phyloP scores from a whole-genome alignment of 306 rosid species.

The Sindora glabra region DNA sequence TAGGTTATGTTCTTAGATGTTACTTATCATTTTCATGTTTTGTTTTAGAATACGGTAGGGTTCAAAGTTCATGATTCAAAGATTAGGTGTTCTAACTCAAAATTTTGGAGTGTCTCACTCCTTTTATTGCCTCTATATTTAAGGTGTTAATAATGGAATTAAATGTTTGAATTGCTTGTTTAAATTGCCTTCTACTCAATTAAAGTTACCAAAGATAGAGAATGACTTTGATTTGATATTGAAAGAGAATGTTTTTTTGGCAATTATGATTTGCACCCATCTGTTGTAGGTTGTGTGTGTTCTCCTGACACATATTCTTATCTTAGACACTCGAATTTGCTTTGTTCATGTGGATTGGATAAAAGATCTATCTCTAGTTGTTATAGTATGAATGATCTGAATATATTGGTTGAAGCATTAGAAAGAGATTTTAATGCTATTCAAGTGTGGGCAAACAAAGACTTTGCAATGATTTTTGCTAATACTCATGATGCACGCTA shows the following conservation, averaged over 20 bases:
- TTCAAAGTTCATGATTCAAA: no score
- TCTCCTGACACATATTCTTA: conserved; percentile 78
- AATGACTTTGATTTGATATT: conserved; percentile 66
- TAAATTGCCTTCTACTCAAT: conserved; percentile 54
- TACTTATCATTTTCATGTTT: no score
- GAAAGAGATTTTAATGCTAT: conserved; percentile 91
- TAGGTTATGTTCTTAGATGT: no score
- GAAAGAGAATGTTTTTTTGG: conserved; percentile 91
- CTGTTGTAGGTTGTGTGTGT: conserved; percentile 88
- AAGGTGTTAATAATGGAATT: no score
- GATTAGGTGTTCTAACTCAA: no score
- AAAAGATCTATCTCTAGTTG: conserved; percentile 78
- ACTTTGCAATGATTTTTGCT: conserved; percentile 24
- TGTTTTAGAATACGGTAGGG: no score
- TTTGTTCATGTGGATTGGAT: conserved; percentile 76
- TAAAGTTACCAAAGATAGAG: conserved; percentile 74
- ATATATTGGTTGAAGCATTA: conserved; percentile 85
- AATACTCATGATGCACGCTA: conserved; percentile 14
- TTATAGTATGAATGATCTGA: conserved; percentile 67
- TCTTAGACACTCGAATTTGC: conserved; percentile 84
- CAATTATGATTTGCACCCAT: conserved; percentile 85
- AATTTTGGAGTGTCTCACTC: no score
- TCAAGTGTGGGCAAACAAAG: conserved; percentile 34
- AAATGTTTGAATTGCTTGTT: no score
- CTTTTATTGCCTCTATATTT: no score